Evolutionary conservation across 2,329 filamentous ascomycete genomes (phyloP).

Genomic region (Myriosclerotinia curreyana): DNA sequence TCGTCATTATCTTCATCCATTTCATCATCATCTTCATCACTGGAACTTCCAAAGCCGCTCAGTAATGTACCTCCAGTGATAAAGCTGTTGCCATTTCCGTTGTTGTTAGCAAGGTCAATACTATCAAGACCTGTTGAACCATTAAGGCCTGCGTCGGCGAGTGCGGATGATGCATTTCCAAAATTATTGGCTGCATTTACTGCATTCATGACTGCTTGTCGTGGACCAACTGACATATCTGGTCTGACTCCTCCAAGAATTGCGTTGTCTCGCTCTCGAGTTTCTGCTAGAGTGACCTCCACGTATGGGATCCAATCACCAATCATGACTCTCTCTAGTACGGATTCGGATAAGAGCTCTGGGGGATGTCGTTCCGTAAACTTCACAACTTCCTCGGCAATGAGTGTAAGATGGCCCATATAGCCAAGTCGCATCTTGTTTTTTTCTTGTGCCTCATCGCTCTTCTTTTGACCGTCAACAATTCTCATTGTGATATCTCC

Average conservation of each 20-base stretch:
- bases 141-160: conserved; percentile 78
- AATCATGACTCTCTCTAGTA: conserved; percentile 85
- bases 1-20: conserved; percentile 82
- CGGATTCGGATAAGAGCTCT: conserved; percentile 77
- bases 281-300: conserved; percentile 88
- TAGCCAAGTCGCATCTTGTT: conserved; percentile 92
- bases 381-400: conserved; percentile 97
- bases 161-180: conserved; percentile 57
- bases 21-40: conserved; percentile 94
- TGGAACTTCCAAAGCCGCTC: conserved; percentile 90
- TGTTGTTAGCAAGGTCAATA: conserved; percentile 66
- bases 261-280: conserved; percentile 94
- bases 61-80: conserved; percentile 72
- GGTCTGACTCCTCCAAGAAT: conserved; percentile 93
- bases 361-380: conserved; percentile 93
- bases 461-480: conserved; percentile 82
- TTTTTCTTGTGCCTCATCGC: conserved; percentile 78
- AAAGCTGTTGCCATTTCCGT: conserved; percentile 61
- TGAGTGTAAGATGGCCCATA: conserved; percentile 96
- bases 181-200: conserved; percentile 57
- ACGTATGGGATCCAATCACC: conserved; percentile 93
- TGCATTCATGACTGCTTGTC: conserved; percentile 59
- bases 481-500: conserved; percentile 89
- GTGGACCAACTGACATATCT: conserved; percentile 80
- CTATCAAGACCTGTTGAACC: conserved; percentile 49